These are phyloP conservation scores for Phytophthora cryptogea DNA, from an alignment of 352 stramenopile species.

Conservation along the genomic window DNA sequence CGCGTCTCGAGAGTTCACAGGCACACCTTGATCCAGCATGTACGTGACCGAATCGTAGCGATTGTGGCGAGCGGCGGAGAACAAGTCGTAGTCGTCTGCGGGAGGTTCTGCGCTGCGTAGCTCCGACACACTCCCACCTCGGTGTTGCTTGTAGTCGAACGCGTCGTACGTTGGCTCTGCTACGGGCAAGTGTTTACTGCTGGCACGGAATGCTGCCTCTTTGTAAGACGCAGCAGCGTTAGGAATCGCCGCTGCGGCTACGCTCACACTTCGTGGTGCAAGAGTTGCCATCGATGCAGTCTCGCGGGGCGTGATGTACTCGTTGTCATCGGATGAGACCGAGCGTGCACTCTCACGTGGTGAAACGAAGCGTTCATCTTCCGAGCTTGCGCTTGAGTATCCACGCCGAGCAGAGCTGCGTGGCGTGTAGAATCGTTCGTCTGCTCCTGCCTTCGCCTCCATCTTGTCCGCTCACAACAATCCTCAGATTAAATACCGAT, in stretches of 20 bases:
- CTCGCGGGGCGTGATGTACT: constrained; percentile 61
- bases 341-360: constrained; percentile 61
- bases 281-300: constrained; percentile 13
- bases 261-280: constrained; percentile 6
- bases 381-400: constrained; percentile 55
- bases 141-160: constrained; percentile 43
- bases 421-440: constrained; percentile 74
- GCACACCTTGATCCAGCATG: constrained; percentile 86
- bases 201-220: constrained; percentile 25
- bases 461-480: constrained; percentile 27
- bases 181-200: constrained; percentile 23
- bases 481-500: constrained; percentile 10
- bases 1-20: constrained; percentile 73
- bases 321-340: constrained; percentile 66
- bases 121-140: constrained; percentile 8
- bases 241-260: not conserved
- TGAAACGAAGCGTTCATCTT: constrained; percentile 68
- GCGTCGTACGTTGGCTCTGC: constrained; percentile 21
- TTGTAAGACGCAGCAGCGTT: constrained; percentile 21
- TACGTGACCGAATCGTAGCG: constrained; percentile 81
- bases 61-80: constrained; percentile 87
- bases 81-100: constrained; percentile 76
- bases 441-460: constrained; percentile 45
- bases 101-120: constrained; percentile 24
- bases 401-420: constrained; percentile 59